phyloP scores from a whole-genome alignment of 192 early-diverging fungal genomes.

The Coemansia erecta region DNA sequence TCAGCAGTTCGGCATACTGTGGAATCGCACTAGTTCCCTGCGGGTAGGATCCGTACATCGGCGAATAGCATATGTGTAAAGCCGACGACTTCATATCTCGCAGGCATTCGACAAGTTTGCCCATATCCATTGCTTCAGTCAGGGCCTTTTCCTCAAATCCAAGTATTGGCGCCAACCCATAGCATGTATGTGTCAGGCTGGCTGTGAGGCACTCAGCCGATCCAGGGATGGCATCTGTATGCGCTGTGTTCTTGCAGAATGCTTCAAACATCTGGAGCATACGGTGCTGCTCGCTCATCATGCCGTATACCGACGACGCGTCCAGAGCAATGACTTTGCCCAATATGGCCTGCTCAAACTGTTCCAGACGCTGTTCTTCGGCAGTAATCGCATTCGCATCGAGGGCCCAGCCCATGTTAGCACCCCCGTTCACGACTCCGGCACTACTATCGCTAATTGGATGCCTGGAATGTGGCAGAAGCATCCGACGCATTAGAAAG shows the following conservation, averaged over 20 bases:
- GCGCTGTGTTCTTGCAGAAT: constrained; percentile 11
- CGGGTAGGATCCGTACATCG: constrained; percentile 35
- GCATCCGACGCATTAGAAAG: constrained; percentile 21
- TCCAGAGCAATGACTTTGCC: constrained; percentile 34
- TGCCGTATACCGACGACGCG: constrained; percentile 48
- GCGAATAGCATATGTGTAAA: constrained; percentile 20
- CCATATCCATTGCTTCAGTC: constrained; percentile 47
- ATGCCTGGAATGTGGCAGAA: constrained; percentile 7
- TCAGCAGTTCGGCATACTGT: constrained; percentile 25
- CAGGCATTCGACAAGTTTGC: constrained; percentile 32
- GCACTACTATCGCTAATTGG: background rate
- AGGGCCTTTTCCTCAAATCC: constrained; percentile 42
- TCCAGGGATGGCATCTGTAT: constrained; percentile 9
- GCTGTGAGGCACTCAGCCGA: constrained; percentile 12
- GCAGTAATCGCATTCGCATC: constrained; percentile 2
- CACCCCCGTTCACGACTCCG: too few species aligned
- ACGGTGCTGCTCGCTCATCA: constrained; percentile 47
- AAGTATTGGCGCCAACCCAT: constrained; percentile 43
- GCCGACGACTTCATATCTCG: constrained; percentile 35
- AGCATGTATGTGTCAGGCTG: constrained; percentile 32
- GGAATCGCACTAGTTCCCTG: constrained; percentile 7
- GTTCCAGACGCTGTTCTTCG: constrained; percentile 36
- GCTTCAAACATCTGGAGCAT: constrained; percentile 31
- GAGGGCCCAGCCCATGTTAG: constrained; percentile 10
- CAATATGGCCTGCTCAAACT: constrained; percentile 36